Evolutionary conservation across 2,329 filamentous ascomycete genomes (phyloP).

Genomic region (Dactylellina drechsleri): DNA sequence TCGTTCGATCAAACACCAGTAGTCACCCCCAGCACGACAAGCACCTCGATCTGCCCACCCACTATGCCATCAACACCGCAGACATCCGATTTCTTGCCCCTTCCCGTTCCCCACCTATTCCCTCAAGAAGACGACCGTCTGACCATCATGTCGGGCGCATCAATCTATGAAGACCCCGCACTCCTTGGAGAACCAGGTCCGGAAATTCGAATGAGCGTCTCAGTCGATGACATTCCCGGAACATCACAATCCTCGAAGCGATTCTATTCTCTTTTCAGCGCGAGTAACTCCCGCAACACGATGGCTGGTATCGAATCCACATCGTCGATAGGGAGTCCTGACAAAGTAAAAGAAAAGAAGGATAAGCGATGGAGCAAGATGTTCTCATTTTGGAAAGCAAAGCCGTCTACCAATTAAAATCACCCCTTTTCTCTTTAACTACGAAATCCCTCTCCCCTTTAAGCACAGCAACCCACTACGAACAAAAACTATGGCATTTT

Average conservation of each 20-base stretch:
- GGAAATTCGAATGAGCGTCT: slow-evolving; percentile 59
- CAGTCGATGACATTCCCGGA: slow-evolving; percentile 58
- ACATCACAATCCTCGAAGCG: slow-evolving; percentile 54
- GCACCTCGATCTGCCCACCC: slow-evolving; percentile 45
- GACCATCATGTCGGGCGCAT: slow-evolving; percentile 54
- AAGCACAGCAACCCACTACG: slow-evolving; percentile 19
- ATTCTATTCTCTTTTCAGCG: slow-evolving; percentile 57
- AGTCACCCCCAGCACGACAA: slow-evolving; percentile 54
- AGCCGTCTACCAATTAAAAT: slow-evolving; percentile 51
- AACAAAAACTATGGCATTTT: slow-evolving; percentile 39
- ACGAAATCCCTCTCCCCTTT: neutral
- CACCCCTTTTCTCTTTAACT: neutral
- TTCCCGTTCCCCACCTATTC: slow-evolving; percentile 36
- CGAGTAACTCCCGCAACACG: slow-evolving; percentile 56
- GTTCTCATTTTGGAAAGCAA: slow-evolving; percentile 58
- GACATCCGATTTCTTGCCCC: slow-evolving; percentile 48
- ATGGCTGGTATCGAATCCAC: slow-evolving; percentile 56
- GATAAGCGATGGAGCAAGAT: slow-evolving; percentile 58
- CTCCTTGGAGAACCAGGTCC: slow-evolving; percentile 59
- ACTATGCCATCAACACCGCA: slow-evolving; percentile 53
- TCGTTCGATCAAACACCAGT: slow-evolving; percentile 53
- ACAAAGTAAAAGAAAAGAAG: slow-evolving; percentile 57
- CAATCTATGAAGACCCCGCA: slow-evolving; percentile 54
- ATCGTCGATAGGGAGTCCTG: slow-evolving; percentile 32
- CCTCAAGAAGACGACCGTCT: slow-evolving; percentile 45